These are phyloP conservation scores for Asterella californica DNA, from an alignment of 225 moss, liverwort and hornwort genomes.

Conservation along the genomic window DNA sequence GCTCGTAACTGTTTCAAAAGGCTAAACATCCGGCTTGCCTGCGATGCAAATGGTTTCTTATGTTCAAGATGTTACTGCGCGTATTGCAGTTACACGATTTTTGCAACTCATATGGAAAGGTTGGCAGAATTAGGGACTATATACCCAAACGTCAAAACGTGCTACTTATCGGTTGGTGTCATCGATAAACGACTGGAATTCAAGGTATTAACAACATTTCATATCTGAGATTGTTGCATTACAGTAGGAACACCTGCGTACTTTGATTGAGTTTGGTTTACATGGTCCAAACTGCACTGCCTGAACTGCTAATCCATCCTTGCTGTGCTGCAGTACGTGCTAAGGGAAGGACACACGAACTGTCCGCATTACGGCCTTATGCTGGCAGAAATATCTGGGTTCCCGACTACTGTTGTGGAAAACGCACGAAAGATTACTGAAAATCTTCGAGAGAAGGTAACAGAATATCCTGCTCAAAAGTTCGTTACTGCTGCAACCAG, in stretches of 20 bases:
- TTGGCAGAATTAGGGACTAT: constrained; percentile 62
- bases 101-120: constrained; percentile 87
- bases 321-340: constrained; percentile 57
- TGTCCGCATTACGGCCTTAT: constrained; percentile 83
- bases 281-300: not conserved
- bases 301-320: not conserved
- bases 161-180: constrained; percentile 65
- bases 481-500: not conserved
- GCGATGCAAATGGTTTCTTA: not conserved
- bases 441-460: constrained; percentile 26
- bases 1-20: not conserved
- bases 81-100: constrained; percentile 72
- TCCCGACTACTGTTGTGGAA: constrained; percentile 57
- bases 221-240: not conserved
- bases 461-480: too few relatives aligned
- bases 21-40: not conserved
- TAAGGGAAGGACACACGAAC: constrained; percentile 67
- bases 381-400: constrained; percentile 75
- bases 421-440: constrained; percentile 57
- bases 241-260: not conserved
- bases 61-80: not conserved
- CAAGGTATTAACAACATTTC: constrained; percentile 52
- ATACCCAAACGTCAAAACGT: constrained; percentile 76
- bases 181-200: constrained; percentile 63
- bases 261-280: not conserved